Conservation (phyloP, 2,329 filamentous ascomycete species). For the Periconia digitata region DNA sequence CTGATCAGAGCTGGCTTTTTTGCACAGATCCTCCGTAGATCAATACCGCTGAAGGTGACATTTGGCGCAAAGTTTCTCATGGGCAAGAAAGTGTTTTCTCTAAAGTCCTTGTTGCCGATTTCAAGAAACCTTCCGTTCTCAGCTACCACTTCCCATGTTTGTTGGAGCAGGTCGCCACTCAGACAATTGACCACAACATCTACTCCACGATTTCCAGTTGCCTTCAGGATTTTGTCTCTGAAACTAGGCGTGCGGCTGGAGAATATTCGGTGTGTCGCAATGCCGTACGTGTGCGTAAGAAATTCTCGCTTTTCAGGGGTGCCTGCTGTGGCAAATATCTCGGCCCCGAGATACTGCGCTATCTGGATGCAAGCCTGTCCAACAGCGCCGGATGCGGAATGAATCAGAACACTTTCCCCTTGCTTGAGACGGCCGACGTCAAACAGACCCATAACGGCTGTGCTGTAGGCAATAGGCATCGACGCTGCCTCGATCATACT, state of each 20-base stretch:
- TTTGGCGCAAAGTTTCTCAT: conserved; percentile 3
- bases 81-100: neutral
- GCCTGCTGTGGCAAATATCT: conserved; percentile 26
- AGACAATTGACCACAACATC: conserved; percentile 40
- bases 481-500: conserved; percentile 20
- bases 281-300: conserved; percentile 16
- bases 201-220: conserved; percentile 34
- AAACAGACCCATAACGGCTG: conserved; percentile 30
- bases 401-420: conserved; percentile 38
- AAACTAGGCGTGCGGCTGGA: conserved; percentile 28
- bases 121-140: conserved; percentile 34
- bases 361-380: conserved; percentile 34
- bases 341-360: conserved; percentile 23
- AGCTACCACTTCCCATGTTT: conserved; percentile 29
- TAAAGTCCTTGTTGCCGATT: conserved; percentile 14
- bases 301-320: conserved; percentile 23
- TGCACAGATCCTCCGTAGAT: neutral
- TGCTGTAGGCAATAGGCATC: conserved; percentile 24
- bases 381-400: conserved; percentile 27
- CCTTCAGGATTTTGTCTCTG: conserved; percentile 17
- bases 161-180: conserved; percentile 19
- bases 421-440: conserved; percentile 28
- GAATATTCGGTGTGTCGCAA: conserved; percentile 35
- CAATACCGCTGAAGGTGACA: neutral
- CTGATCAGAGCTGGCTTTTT: neutral